phyloP scores from a whole-genome alignment of 495 filamentous ascomycete genomes.

The Aspergillus sclerotioniger region DNA sequence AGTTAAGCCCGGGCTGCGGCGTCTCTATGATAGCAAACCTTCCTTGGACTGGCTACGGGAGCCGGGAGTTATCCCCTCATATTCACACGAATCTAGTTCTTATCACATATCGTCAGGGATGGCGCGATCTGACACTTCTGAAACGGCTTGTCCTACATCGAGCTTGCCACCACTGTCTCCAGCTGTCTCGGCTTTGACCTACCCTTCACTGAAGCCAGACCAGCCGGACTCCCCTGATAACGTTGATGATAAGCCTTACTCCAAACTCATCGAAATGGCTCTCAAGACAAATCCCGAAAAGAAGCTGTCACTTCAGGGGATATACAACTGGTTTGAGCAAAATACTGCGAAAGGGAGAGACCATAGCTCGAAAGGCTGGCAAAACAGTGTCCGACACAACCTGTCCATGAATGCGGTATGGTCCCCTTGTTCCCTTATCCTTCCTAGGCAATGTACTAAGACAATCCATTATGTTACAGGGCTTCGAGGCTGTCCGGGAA shows the following conservation, averaged over 20 bases:
- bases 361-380: conserved; percentile 75
- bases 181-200: conserved; percentile 23
- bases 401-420: conserved; percentile 94
- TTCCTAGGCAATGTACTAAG: conserved; percentile 11
- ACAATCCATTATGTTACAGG: conserved; percentile 39
- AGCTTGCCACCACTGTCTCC: conserved; percentile 22
- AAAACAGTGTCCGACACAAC: conserved; percentile 96
- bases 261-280: conserved; percentile 74
- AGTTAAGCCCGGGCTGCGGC: conserved; percentile 17
- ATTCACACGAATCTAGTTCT: conserved; percentile 7
- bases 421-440: conserved; percentile 28
- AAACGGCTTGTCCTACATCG: conserved; percentile 11
- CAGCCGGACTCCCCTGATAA: conserved; percentile 20
- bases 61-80: not conserved
- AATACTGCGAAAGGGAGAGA: conserved; percentile 74
- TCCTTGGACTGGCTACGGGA: conserved; percentile 14
- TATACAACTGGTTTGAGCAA: conserved; percentile 86
- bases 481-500: conserved; percentile 59
- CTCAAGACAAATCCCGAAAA: conserved; percentile 62
- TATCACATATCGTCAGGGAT: conserved; percentile 10
- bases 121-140: conserved; percentile 7
- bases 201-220: conserved; percentile 20
- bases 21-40: conserved; percentile 8
- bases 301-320: conserved; percentile 76
- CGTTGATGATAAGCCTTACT: conserved; percentile 63